These are phyloP conservation scores for Dactylis glomerata DNA, from an alignment of 176 grass and related monocot genomes.

Conservation along the genomic window DNA sequence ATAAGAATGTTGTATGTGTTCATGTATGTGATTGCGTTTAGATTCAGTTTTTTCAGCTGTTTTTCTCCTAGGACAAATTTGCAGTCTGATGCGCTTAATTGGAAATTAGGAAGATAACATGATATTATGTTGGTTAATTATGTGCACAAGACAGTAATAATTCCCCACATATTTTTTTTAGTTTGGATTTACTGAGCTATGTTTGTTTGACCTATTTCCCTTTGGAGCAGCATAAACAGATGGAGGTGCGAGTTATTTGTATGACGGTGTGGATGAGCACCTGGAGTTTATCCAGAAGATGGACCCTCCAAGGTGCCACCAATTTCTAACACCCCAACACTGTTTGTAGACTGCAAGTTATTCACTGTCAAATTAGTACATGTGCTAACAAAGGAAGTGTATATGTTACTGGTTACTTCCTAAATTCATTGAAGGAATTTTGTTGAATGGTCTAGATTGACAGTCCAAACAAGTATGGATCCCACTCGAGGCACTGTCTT, in stretches of 20 bases:
- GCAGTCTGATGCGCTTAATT: not conserved
- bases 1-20: not conserved
- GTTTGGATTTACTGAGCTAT: not conserved
- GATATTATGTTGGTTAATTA: not conserved
- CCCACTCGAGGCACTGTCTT: not conserved
- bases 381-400: too few species aligned
- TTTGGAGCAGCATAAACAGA: not conserved
- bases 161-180: not conserved
- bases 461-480: not conserved
- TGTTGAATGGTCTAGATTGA: not conserved
- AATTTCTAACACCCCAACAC: too few species aligned
- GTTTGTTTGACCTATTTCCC: not conserved
- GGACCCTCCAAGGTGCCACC: too few species aligned
- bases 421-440: too few species aligned
- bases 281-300: constrained; percentile 86
- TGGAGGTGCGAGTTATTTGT: constrained; percentile 28
- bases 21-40: not conserved
- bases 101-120: not conserved
- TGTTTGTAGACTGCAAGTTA: too few species aligned
- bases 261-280: constrained; percentile 65
- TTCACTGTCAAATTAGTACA: too few species aligned
- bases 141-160: not conserved
- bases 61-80: not conserved
- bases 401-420: too few species aligned
- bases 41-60: not conserved